Evolutionary conservation across 345 rosid genomes (phyloP).

Genomic region (Isatis tinctoria): DNA sequence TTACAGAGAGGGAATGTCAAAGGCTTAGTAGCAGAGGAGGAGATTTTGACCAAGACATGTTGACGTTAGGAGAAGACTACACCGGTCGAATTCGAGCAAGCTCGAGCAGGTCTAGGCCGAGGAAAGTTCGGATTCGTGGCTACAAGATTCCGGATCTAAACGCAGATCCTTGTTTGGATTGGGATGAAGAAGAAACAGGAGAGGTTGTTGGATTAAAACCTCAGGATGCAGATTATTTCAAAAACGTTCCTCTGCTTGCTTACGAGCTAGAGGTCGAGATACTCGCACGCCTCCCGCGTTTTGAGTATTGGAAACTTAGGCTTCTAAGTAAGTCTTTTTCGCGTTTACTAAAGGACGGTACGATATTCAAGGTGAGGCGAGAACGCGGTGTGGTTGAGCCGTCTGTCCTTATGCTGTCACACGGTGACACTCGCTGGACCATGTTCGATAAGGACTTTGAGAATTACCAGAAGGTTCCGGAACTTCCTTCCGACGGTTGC

Average conservation of each 20-base stretch:
- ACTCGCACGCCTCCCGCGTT: conserved; percentile 63
- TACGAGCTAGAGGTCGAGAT: conserved; percentile 71
- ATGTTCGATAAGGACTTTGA: conserved; percentile 54
- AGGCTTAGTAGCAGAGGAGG: background rate
- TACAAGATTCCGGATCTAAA: conserved; percentile 28
- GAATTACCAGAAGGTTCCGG: conserved; percentile 50
- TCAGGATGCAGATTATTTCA: conserved; percentile 94
- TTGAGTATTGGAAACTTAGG: conserved; percentile 66
- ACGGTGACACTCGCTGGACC: conserved; percentile 71
- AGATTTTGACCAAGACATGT: conserved; percentile 9
- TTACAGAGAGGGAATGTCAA: conserved; percentile 38
- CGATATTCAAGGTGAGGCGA: conserved; percentile 63
- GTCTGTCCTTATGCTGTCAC: conserved; percentile 66
- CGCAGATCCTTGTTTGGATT: conserved; percentile 22
- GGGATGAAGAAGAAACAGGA: conserved; percentile 17
- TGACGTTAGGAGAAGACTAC: conserved; percentile 27
- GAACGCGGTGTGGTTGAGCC: conserved; percentile 55
- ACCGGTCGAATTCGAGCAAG: background rate
- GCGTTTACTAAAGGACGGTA: conserved; percentile 56
- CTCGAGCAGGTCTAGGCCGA: conserved; percentile 16
- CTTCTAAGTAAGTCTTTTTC: conserved; percentile 49
- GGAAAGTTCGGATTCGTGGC: conserved; percentile 22
- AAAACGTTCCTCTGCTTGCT: conserved; percentile 49
- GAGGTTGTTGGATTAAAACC: conserved; percentile 36
- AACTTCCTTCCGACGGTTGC: conserved; percentile 63